Base-by-base conservation (phyloP, 257 asterid species). In the Lycium barbarum region DNA sequence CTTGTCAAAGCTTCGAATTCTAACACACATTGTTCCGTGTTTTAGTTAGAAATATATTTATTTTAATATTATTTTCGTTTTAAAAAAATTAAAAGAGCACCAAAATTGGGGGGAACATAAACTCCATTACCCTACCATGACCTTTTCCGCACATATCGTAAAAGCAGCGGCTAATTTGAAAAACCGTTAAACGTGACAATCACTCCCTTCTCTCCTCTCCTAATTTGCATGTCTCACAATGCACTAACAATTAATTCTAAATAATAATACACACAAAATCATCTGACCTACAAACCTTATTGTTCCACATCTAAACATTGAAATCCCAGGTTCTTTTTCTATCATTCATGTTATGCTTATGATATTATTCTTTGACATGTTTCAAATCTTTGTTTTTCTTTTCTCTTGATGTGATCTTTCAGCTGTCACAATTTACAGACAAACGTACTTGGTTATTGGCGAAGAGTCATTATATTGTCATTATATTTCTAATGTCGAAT, bases 181-280 rank as follows among this genome's bases (percentile, higher is more conserved):
- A 83, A 38, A 18, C 88, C 17, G 88, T 88, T 90, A 11, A 84
- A 83, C 83, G 84, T 89, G 86, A 81, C 84, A 83, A 87, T 86
- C 74, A 90, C 86, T 49, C 86, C 36, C 81, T 45, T 73, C 57
- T 72, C 7, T 70, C 79, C 12, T 71, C 55, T 40, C 57, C 81
- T 79, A 73, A 36, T 47, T 84, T 81, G 14, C 38, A 67, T 71
- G 61, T 59, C 61, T 47, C 43, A 51, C 5, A 20, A 45, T 38
- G 5, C 6, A 5, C 59, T 55, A 35, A 65, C 47, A 65, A 76
- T 68, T 65, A 12, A 82, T 53, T 74, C 57, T 3, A 53, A 63
- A 51, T 20, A 11, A 63, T 0, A 3, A 3, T 40, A 70, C 0
- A 40, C 79, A 70, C 54, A 70, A 38, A 70, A 38, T 40, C 79